Base-by-base conservation (phyloP, 2,329 filamentous ascomycete species). In the Leptodontidium sp. region DNA sequence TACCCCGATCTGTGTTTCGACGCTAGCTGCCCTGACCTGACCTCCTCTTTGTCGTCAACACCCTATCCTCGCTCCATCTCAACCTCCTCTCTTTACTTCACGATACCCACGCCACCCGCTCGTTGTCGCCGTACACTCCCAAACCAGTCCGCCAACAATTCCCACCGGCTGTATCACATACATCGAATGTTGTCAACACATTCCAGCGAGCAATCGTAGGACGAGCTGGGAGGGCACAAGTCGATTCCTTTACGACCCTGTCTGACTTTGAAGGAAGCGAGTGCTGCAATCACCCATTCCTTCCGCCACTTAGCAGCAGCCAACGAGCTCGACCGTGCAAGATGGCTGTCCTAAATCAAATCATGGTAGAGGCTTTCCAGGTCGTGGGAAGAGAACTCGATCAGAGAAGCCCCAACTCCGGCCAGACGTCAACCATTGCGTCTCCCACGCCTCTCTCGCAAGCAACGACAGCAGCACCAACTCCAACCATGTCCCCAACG, bases 321-420 rank as follows among this genome's bases (percentile, higher is more conserved):
- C 43, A 17, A 38, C 52, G 62, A 29, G 12, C 55, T 15, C 24
- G 52, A 35, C 32, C 14, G 57, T 32, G 50, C 49, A 65, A 58
- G n/a, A 78, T 77, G 75, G 64, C 71, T 35, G 65, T 72, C 65
- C 67, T 77, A 38, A 71, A 77, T 65, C 68, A 74, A 71, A 66
- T 77, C 29, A 49, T 76, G 68, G 69, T 74, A 15, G 73, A 78
- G 40, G 71, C 74, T 24, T 63, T 75, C 35, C 69, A 75, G 40
- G 66, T 75, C 32, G 69, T 75, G 24, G 72, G 68, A 65, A 68
- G 75, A 67, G 68, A 73, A 63, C 43, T 72, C 15, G 35, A 71
- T 11, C 57, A 58, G 11, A 67, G 67, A 32, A 63, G 47, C 61
- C 70, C 72, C 35, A 71, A 67, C 17, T 69, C 67, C 9, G 69